Evolutionary conservation across 495 filamentous ascomycete species (phyloP).

Genomic region (Penicillium psychrofluorescens): DNA sequence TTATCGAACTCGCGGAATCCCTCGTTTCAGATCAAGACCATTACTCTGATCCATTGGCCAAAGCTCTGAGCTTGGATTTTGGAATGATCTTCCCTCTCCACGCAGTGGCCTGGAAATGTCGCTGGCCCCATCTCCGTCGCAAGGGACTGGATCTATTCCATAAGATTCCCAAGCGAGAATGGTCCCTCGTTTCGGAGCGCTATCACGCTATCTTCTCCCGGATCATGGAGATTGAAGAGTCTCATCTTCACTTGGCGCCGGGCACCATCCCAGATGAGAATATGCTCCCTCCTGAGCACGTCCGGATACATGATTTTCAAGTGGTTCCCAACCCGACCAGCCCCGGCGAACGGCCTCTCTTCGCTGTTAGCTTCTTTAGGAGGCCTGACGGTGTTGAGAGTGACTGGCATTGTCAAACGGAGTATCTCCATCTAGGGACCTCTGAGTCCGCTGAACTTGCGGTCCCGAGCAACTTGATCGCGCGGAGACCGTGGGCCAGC

Average conservation of each 20-base stretch:
- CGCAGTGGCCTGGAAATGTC: conserved; percentile 13
- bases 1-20: conserved; percentile 2
- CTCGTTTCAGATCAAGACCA: conserved; percentile 2
- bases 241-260: neutral
- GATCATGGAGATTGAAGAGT: conserved; percentile 13
- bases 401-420: conserved; percentile 2
- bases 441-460: neutral
- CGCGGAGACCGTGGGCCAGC: neutral
- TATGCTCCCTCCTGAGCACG: conserved; percentile 4
- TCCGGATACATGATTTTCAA: conserved; percentile 11
- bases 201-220: conserved; percentile 10
- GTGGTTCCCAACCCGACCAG: neutral
- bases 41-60: conserved; percentile 5
- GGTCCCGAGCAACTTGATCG: conserved; percentile 2
- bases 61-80: conserved; percentile 7
- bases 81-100: conserved; percentile 12
- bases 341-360: neutral
- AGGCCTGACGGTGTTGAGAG: conserved; percentile 3
- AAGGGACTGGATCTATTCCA: conserved; percentile 7
- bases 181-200: conserved; percentile 2
- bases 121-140: conserved; percentile 10
- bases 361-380: conserved; percentile 6
- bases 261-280: conserved; percentile 1
- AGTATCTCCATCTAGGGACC: conserved; percentile 3
- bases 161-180: conserved; percentile 6